These are phyloP conservation scores for Sporothrix sp. DNA, from an alignment of 2,329 filamentous ascomycete species.

Conservation along the genomic window DNA sequence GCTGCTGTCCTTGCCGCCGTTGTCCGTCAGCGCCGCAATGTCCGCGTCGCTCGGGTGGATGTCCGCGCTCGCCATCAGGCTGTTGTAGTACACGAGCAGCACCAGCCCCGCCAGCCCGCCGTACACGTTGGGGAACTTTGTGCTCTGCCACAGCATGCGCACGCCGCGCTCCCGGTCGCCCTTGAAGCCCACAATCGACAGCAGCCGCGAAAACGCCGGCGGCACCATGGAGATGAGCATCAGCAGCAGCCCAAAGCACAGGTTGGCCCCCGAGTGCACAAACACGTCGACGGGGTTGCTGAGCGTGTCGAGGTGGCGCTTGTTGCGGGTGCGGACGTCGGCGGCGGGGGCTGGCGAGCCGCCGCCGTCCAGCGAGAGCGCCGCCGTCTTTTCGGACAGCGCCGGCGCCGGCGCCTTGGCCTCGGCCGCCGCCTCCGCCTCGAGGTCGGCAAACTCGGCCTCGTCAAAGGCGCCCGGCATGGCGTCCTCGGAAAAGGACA, in stretches of 20 bases:
- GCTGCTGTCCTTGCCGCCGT: not conserved
- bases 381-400: slow-evolving; percentile 1
- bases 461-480: slow-evolving; percentile 32
- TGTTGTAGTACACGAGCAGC: slow-evolving; percentile 80
- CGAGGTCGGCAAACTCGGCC: slow-evolving; percentile 25
- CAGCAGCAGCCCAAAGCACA: slow-evolving; percentile 81
- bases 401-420: not conserved
- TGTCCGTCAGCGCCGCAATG: slow-evolving; percentile 32
- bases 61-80: slow-evolving; percentile 75
- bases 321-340: not conserved
- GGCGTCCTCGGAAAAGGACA: slow-evolving; percentile 21
- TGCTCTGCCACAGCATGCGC: slow-evolving; percentile 81
- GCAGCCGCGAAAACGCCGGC: slow-evolving; percentile 75
- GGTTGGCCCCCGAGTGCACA: slow-evolving; percentile 76
- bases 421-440: slow-evolving; percentile 22
- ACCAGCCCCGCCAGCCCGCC: slow-evolving; percentile 81
- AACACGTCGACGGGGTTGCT: slow-evolving; percentile 74
- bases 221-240: slow-evolving; percentile 89
- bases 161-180: slow-evolving; percentile 79
- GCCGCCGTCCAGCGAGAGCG: slow-evolving; percentile 6
- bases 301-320: slow-evolving; percentile 52
- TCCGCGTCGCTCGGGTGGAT: slow-evolving; percentile 61
- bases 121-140: slow-evolving; percentile 77
- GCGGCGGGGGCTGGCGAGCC: not conserved
- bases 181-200: slow-evolving; percentile 82